phyloP scores from a whole-genome alignment of 148 eudicot species.

The Hydrangea macrophylla region DNA sequence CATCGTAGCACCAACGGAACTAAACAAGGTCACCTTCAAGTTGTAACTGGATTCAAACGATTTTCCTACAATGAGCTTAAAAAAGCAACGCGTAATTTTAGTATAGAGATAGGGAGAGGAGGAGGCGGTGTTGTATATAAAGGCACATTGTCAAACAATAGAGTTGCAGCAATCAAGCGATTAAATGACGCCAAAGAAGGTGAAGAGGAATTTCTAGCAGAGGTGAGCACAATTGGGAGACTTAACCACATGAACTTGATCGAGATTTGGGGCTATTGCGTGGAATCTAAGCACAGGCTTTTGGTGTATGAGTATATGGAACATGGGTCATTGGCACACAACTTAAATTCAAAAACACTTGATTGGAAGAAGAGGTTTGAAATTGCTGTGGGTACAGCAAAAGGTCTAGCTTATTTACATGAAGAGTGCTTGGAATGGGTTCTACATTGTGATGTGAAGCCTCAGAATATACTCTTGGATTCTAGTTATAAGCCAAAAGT shows the following conservation, averaged over 20 bases:
- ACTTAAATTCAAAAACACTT: neutral
- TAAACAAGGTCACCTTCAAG: neutral
- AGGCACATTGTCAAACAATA: neutral
- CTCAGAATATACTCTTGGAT: conserved; percentile 15
- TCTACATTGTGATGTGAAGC: conserved; percentile 21
- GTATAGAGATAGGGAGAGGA: conserved; percentile 7
- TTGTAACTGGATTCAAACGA: neutral
- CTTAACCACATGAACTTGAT: conserved; percentile 11
- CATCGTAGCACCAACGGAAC: neutral
- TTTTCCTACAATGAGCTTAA: neutral
- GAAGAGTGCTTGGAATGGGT: conserved; percentile 24
- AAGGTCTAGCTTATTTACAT: too few relatives aligned
- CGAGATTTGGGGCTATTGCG: neutral
- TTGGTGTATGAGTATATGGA: conserved; percentile 2
- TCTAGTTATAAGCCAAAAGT: conserved; percentile 7
- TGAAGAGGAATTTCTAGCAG: neutral
- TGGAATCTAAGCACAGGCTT: neutral
- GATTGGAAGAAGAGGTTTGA: conserved; percentile 18
- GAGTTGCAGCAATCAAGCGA: neutral
- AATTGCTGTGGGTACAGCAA: conserved; percentile 26
- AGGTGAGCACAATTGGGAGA: neutral
- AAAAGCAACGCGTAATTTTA: neutral
- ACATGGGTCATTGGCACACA: neutral
- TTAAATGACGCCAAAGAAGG: neutral
- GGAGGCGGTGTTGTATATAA: neutral